These are phyloP conservation scores for Globisporangium canariense DNA, from an alignment of 352 stramenopile genomes.

Conservation along the genomic window DNA sequence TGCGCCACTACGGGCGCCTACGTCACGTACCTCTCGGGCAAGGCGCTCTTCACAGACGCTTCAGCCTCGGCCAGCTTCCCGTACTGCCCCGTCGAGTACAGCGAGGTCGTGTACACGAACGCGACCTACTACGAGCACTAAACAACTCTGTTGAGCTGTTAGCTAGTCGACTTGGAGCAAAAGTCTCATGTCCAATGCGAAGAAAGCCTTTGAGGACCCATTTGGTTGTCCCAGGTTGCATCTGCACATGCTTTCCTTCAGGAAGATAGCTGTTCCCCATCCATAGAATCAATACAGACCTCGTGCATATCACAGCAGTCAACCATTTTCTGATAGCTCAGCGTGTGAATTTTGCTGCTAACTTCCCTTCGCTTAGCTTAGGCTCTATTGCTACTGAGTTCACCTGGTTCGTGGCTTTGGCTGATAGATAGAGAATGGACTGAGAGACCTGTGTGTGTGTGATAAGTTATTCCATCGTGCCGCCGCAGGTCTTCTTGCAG, in stretches of 20 bases:
- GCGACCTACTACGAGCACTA: slow-evolving; percentile 21
- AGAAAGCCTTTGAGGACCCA: background rate
- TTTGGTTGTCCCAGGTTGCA: background rate
- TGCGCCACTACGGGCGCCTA: slow-evolving; percentile 19
- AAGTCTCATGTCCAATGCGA: slow-evolving; percentile 6
- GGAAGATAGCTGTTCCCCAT: background rate
- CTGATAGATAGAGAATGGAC: background rate
- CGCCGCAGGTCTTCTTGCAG: slow-evolving; percentile 59
- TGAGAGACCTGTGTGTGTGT: background rate
- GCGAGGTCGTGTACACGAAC: slow-evolving; percentile 30
- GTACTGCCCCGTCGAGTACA: slow-evolving; percentile 26
- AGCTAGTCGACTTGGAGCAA: slow-evolving; percentile 5
- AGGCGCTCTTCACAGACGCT: slow-evolving; percentile 22
- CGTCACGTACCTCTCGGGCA: slow-evolving; percentile 29
- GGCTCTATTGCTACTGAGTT: slow-evolving; percentile 21
- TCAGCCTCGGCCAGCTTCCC: slow-evolving; percentile 14
- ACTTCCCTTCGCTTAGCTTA: too few species aligned
- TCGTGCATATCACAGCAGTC: background rate
- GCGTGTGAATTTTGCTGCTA: too few species aligned
- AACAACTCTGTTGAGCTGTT: background rate
- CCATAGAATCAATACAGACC: slow-evolving; percentile 1
- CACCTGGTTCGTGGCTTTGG: background rate
- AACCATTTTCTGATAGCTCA: too few species aligned
- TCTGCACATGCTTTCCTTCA: slow-evolving; percentile 7
- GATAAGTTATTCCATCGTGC: slow-evolving; percentile 21